Evolutionary conservation across 208 protist genomes (phyloP).

Genomic region (Trypanosomatidae sp.): DNA sequence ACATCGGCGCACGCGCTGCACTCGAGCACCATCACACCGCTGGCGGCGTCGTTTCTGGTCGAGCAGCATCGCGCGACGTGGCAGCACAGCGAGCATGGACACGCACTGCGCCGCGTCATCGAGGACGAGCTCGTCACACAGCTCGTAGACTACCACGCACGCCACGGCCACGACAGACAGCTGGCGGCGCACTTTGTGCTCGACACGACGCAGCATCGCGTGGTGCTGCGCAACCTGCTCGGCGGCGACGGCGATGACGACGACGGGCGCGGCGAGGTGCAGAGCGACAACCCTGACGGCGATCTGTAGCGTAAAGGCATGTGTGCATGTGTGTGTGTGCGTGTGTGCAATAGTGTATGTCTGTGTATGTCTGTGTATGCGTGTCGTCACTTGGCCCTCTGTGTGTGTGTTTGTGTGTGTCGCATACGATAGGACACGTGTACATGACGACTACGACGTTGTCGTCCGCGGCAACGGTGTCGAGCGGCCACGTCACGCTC

Average conservation of each 20-base stretch:
- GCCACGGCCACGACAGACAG: slow-evolving; percentile 4
- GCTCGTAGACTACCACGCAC: slow-evolving; percentile 24
- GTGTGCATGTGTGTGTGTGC: slow-evolving; percentile 6
- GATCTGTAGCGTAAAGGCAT: background rate
- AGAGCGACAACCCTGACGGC: background rate
- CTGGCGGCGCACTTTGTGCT: slow-evolving; percentile 2
- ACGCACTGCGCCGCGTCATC: slow-evolving; percentile 33
- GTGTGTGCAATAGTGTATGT: too few species aligned
- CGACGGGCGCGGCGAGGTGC: background rate
- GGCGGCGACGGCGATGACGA: background rate
- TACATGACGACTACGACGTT: too few species aligned
- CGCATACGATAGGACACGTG: too few species aligned
- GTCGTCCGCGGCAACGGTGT: too few species aligned
- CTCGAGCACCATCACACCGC: slow-evolving; percentile 32
- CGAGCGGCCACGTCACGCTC: too few species aligned
- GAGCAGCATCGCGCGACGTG: slow-evolving; percentile 22
- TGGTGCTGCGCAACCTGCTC: slow-evolving; percentile 5
- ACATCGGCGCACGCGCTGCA: slow-evolving; percentile 6
- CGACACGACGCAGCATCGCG: background rate
- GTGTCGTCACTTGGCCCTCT: too few species aligned
- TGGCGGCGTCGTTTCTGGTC: slow-evolving; percentile 41
- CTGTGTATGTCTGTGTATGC: too few species aligned
- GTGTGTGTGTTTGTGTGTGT: too few species aligned
- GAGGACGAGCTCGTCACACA: slow-evolving; percentile 46
- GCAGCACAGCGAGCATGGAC: slow-evolving; percentile 53